Evolutionary conservation across 1,284 basidiomycete genomes (phyloP).

Genomic region (Papiliotrema laurentii): DNA sequence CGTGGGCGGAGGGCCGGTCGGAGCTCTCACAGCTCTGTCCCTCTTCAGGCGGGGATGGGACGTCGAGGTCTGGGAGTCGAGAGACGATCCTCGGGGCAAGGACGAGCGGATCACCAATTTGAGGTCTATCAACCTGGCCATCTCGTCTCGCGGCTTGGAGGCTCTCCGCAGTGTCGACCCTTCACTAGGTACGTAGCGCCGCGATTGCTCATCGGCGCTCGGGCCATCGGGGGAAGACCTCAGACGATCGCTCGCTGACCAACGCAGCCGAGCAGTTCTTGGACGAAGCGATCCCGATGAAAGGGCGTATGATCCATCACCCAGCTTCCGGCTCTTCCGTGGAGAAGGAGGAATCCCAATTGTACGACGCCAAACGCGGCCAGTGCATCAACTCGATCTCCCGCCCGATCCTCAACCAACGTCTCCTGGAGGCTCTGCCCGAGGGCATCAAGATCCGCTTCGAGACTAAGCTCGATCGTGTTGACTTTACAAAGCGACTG

Average conservation of each 20-base stretch:
- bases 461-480: constrained; percentile 74
- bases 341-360: constrained; percentile 70
- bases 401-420: constrained; percentile 78
- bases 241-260: background rate
- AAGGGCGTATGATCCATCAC: constrained; percentile 91
- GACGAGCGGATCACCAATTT: constrained; percentile 37
- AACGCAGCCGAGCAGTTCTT: constrained; percentile 63
- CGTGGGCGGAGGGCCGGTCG: constrained; percentile 87
- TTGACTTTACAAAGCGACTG: constrained; percentile 58
- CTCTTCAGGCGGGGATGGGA: constrained; percentile 83
- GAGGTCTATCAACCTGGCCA: constrained; percentile 93
- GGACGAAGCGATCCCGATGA: constrained; percentile 83
- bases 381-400: constrained; percentile 93
- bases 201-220: too few species aligned
- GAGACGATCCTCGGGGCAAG: constrained; percentile 53
- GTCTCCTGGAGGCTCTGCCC: constrained; percentile 64
- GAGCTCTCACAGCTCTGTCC: constrained; percentile 81
- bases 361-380: constrained; percentile 73
- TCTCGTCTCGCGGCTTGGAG: constrained; percentile 85
- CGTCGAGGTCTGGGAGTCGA: constrained; percentile 83
- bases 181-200: constrained; percentile 49
- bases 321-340: constrained; percentile 41
- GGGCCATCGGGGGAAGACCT: too few species aligned
- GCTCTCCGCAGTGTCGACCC: constrained; percentile 78
- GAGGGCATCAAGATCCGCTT: constrained; percentile 66